Evolutionary conservation across 805 yeast genomes (phyloP).

Genomic region (Schizosaccharomyces lindneri): DNA sequence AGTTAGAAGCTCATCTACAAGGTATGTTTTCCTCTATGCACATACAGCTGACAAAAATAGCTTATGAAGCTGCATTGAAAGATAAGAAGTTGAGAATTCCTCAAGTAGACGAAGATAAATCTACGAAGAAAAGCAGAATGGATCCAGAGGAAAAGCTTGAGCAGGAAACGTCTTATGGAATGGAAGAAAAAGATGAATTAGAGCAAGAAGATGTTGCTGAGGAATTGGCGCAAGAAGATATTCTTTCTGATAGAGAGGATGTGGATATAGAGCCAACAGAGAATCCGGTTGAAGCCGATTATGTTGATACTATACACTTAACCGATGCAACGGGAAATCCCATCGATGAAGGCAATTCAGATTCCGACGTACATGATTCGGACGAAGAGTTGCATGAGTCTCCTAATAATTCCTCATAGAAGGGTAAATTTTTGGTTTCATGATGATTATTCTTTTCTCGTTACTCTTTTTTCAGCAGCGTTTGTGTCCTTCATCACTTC

Average conservation of each 20-base stretch:
- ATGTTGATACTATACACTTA: background rate
- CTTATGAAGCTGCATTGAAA: background rate
- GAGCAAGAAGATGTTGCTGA: background rate
- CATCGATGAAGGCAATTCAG: background rate
- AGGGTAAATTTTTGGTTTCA: no score
- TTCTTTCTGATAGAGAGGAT: background rate
- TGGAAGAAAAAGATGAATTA: background rate
- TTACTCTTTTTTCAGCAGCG: no score
- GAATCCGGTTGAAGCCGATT: background rate
- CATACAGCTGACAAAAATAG: background rate
- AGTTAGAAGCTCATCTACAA: background rate
- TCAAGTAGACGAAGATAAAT: background rate
- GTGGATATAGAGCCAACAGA: background rate
- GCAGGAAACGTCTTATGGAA: background rate
- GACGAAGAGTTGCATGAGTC: no score
- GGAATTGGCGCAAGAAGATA: background rate
- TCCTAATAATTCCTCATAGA: background rate
- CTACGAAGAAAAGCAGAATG: background rate
- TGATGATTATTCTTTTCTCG: no score
- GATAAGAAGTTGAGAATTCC: background rate
- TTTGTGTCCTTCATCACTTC: no score
- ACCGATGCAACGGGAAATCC: background rate
- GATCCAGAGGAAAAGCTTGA: background rate
- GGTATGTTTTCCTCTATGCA: background rate
- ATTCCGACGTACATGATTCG: background rate